Evolutionary conservation across 2,329 filamentous ascomycete genomes (phyloP).

Genomic region (Aspergillus luchuensis): DNA sequence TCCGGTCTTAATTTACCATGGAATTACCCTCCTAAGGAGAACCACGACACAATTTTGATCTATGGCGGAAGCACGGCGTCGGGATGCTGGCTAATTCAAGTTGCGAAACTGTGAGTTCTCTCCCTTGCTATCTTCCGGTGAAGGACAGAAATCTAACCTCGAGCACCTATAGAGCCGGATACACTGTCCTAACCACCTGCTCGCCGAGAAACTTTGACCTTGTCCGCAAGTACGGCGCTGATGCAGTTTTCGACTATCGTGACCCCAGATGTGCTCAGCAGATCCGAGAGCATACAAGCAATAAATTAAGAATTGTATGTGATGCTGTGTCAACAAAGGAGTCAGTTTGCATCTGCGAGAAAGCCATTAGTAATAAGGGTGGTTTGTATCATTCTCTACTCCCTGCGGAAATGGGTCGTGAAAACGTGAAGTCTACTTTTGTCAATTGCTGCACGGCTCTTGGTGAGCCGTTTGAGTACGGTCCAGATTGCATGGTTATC

Average conservation of each 20-base stretch:
- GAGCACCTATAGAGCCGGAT: background rate
- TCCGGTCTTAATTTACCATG: background rate
- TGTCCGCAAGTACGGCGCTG: slow-evolving; percentile 13
- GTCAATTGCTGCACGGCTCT: background rate
- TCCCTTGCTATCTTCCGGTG: background rate
- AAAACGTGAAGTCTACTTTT: background rate
- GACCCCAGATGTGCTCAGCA: slow-evolving; percentile 1
- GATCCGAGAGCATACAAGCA: slow-evolving; percentile 14
- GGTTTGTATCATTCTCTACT: slow-evolving; percentile 12
- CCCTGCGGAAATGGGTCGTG: background rate
- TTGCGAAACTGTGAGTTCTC: slow-evolving; percentile 4
- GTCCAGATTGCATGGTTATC: background rate
- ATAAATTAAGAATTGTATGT: background rate
- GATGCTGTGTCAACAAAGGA: slow-evolving; percentile 8
- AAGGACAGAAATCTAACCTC: too few species aligned
- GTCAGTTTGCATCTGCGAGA: slow-evolving; percentile 12
- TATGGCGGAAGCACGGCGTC: slow-evolving; percentile 12
- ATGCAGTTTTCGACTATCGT: slow-evolving; percentile 17
- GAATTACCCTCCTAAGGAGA: background rate
- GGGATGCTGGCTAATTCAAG: slow-evolving; percentile 2
- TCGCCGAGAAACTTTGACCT: slow-evolving; percentile 16
- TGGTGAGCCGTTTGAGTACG: slow-evolving; percentile 7
- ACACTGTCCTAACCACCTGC: slow-evolving; percentile 17
- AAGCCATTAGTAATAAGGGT: slow-evolving; percentile 8
- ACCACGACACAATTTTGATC: background rate